Conservation (phyloP, 2,329 filamentous ascomycete genomes). For the Alternaria dauci region DNA sequence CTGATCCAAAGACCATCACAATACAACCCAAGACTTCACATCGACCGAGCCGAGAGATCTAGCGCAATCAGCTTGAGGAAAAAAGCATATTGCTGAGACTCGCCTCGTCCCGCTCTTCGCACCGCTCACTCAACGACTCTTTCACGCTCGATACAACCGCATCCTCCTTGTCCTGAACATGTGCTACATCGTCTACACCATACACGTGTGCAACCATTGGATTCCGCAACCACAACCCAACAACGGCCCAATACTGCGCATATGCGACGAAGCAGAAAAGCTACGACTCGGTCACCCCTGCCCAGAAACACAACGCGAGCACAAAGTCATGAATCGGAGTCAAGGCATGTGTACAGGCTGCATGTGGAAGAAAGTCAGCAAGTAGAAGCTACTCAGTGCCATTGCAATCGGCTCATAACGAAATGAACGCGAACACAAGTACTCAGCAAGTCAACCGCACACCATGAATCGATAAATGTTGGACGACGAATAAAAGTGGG, state of each 20-base stretch:
- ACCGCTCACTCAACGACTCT: not conserved
- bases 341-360: constrained; percentile 45
- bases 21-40: not conserved
- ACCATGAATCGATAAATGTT: not conserved
- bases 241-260: constrained; percentile 39
- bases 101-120: not conserved
- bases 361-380: constrained; percentile 36
- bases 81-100: not conserved
- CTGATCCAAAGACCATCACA: not conserved
- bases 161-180: constrained; percentile 22
- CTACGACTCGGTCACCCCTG: constrained; percentile 38
- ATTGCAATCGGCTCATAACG: too few relatives aligned
- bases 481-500: constrained; percentile 4
- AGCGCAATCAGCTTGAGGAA: not conserved
- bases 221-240: constrained; percentile 39
- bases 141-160: not conserved
- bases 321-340: constrained; percentile 42
- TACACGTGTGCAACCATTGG: constrained; percentile 46
- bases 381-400: not conserved
- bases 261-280: constrained; percentile 40
- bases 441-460: not conserved
- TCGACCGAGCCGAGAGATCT: not conserved
- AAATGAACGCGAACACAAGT: too few relatives aligned
- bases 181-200: constrained; percentile 46
- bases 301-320: constrained; percentile 38